These are phyloP conservation scores for Trichosanthes truncata DNA, from an alignment of 306 rosid genomes.

Conservation along the genomic window DNA sequence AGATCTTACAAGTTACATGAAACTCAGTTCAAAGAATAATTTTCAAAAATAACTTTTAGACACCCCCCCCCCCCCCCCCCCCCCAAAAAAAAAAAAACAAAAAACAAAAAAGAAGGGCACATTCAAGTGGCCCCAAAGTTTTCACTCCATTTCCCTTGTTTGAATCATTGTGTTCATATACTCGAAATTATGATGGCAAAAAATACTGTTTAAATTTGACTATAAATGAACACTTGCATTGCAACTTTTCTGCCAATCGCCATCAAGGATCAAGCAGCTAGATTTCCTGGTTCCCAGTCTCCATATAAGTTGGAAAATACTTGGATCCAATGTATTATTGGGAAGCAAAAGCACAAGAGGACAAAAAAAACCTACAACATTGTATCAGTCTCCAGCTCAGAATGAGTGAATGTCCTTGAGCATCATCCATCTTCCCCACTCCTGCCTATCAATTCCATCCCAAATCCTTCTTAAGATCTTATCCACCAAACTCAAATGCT, in stretches of 20 bases:
- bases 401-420: not conserved
- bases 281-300: not conserved
- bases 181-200: not conserved
- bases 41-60: not conserved
- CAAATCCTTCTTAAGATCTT: not conserved
- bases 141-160: not conserved
- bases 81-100: too few relatives aligned
- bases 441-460: not conserved
- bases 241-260: not conserved
- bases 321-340: not conserved
- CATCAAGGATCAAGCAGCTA: not conserved
- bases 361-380: not conserved
- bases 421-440: not conserved
- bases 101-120: not conserved
- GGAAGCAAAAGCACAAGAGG: not conserved
- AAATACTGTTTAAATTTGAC: conserved; percentile 2
- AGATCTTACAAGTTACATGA: not conserved
- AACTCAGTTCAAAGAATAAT: not conserved
- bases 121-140: not conserved
- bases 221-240: not conserved
- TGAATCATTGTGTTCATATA: conserved; percentile 1
- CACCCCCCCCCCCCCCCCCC: not conserved
- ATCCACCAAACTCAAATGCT: not conserved
- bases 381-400: not conserved
- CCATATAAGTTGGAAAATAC: not conserved